Base-by-base conservation (phyloP, 371 early-diverging fungal genomes). In the Saksenaea oblongispora region DNA sequence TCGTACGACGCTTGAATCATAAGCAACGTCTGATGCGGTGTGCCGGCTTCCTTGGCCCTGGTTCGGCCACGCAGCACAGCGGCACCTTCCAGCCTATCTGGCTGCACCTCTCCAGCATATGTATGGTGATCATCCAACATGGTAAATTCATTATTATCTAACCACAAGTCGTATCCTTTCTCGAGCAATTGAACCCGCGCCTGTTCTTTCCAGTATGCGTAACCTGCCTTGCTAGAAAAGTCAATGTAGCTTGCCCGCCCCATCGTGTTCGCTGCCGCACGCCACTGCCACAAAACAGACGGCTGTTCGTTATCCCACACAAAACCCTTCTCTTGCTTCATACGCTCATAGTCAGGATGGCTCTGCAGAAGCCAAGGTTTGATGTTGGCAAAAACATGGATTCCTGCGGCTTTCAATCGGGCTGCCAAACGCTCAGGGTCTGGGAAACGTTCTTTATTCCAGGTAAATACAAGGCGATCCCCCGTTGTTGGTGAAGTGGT, bases 111-210 rank as follows among this genome's bases (percentile, higher is more conserved):
- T 22, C 74, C 65, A 13, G 79, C 71, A 58, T 66, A 72, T 0
- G 67, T 70, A 39, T 64, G 51, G 1, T 65, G 54, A 59, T 86
- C 85, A 63, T 88, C 84, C 9, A 77, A 71, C 34, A 86, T 59
- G 10, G 73, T 65, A 47, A 84, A 84, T 58, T 87, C 87, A 62
- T 88, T 88, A 64, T 87, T 88, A 62, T 88, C 86, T 27, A 87
- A 75, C 89, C 89, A 88, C 10, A 81, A 64, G n/a, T 75, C 74
- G 58, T 78, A 80, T 0, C 89, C 89, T 22, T 79, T 62, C 4
- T 81, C 76, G 1, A 88, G 67, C 5, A 88, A 64, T 26, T 71
- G 56, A 1, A 68, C 58, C 41, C 59, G 73, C 18, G 85, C 69
- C 15, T 82, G 74, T 0, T 64, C 22, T 53, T 84, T 80, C 87